A percentile compares a stretch with the other conserved stretches of the same genome.
Evolutionary conservation across 139 green algal genomes (phyloP).

Genomic region (Axilococcus clingmanii): DNA sequence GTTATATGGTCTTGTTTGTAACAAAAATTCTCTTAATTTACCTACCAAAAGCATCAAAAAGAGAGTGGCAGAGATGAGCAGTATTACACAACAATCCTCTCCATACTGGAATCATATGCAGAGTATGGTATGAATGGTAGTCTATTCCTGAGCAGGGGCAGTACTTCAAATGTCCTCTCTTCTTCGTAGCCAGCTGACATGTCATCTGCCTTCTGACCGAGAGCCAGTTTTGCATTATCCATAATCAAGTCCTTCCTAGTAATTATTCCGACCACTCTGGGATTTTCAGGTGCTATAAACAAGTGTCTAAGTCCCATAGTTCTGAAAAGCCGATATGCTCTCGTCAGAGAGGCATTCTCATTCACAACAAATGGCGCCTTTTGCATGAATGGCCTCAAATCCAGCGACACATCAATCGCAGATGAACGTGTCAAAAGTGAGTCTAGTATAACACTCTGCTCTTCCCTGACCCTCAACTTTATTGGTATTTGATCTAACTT

Average conservation of each 20-base stretch:
- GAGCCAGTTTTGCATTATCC: constrained; percentile 36
- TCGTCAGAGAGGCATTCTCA: constrained; percentile 34
- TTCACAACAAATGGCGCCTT: constrained; percentile 40
- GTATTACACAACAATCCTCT: too few species aligned
- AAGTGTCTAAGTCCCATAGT: constrained; percentile 76
- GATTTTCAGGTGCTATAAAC: constrained; percentile 46
- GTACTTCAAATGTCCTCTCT: not conserved
- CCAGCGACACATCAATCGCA: too few species aligned
- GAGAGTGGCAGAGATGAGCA: too few species aligned
- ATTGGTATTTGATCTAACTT: too few species aligned
- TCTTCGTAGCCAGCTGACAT: not conserved
- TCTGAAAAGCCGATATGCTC: constrained; percentile 71
- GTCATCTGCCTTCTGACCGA: constrained; percentile 33
- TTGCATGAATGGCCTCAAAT: too few species aligned
- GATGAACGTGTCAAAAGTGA: too few species aligned
- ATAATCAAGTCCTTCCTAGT: constrained; percentile 60
- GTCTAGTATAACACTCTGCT: too few species aligned
- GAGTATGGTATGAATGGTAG: constrained; percentile 38
- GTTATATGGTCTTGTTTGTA: too few species aligned
- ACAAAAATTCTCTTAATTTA: too few species aligned
- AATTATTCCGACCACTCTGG: constrained; percentile 65
- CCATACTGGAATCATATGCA: constrained; percentile 31
- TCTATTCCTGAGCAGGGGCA: not conserved
- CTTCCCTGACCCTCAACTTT: too few species aligned
- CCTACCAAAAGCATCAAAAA: too few species aligned